Base-by-base conservation (phyloP, 768 basidiomycete species). In the Mycena floridula region DNA sequence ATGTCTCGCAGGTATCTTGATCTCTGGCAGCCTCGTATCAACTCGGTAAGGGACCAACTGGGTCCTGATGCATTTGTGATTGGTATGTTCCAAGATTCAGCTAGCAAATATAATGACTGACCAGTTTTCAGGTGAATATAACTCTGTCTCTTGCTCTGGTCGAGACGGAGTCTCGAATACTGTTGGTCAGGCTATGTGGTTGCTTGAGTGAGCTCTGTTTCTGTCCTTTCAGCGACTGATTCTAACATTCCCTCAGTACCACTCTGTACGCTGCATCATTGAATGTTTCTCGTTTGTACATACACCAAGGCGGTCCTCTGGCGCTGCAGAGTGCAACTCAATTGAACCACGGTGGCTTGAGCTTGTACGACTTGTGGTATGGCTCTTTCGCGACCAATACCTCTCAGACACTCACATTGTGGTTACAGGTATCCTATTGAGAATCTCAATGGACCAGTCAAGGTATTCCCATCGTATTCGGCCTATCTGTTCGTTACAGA, bases 271-370 rank as follows among this genome's bases (percentile, higher is more conserved):
- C 68, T 7, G 70, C 73, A 1, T 72, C 73, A 7, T 55, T 76
- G 30, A 76, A 78, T 44, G 59, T 76, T 28, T 74, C 74, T 24
- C 63, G 75, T 25, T 41, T 79, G 38, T 76, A 74, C 43, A 64
- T 73, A n/a, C 76, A 78, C 47, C 75, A 77, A 61, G 76, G 76
- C 7, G 75, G 72, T 1, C 74, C 75, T 3, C 62, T 75, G 21
- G 71, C 73, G 4, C 53, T 76, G 13, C 76, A 77, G 50, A 74
- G 74, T 44, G 62, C 65, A 35, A 69, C 68, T 2, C 73, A 76
- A 44, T 58, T 74, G 8, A 76, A 77, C 45, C 72, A 74, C 35
- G 73, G 72, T 28, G 74, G 73, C 54, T 47, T 56, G 46, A 51
- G 50, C 13, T 65, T 76, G 50, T 76, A 76, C 50, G 60, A 74